Conservation (phyloP, 2,329 filamentous ascomycete species). For the Zymoseptoria pseudotritici region DNA sequence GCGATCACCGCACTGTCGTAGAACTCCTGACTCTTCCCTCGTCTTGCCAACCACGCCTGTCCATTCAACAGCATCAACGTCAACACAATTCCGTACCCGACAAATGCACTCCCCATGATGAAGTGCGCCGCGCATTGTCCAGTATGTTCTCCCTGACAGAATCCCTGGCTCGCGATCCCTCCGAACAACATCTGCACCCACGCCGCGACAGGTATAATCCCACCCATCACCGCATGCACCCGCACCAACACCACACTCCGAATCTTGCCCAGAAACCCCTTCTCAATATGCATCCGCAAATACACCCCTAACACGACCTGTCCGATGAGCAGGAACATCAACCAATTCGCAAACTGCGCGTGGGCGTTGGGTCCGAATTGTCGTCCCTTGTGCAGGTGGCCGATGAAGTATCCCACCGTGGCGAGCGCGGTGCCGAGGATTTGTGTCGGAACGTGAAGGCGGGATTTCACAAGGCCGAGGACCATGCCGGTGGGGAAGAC, state of each 20-base stretch:
- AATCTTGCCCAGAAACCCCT: constrained; percentile 72
- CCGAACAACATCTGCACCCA: constrained; percentile 97
- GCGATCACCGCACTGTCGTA: constrained; percentile 89
- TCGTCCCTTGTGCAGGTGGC: constrained; percentile 82
- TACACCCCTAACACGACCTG: constrained; percentile 81
- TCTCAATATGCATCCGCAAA: constrained; percentile 80
- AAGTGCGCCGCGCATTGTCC: constrained; percentile 95
- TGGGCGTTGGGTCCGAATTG: constrained; percentile 80
- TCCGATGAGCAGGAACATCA: constrained; percentile 70
- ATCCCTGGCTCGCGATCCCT: constrained; percentile 83
- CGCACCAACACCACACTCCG: constrained; percentile 59
- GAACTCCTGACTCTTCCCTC: constrained; percentile 88
- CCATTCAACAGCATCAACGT: constrained; percentile 82
- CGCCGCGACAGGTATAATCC: constrained; percentile 73
- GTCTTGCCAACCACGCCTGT: constrained; percentile 75
- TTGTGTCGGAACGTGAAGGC: constrained; percentile 92
- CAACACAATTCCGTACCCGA: constrained; percentile 83
- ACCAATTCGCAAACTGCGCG: constrained; percentile 65
- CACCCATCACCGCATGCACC: constrained; percentile 74
- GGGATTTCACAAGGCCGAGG: constrained; percentile 77
- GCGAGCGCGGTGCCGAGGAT: constrained; percentile 66
- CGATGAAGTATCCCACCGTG: constrained; percentile 79
- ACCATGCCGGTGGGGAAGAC: constrained; percentile 96
- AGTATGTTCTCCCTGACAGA: constrained; percentile 83
- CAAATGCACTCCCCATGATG: constrained; percentile 97